A percentile compares a stretch with the other conserved stretches of the same genome.
These are phyloP conservation scores for Globisporangium echinulatum DNA, from an alignment of 352 stramenopile species.

Conservation along the genomic window DNA sequence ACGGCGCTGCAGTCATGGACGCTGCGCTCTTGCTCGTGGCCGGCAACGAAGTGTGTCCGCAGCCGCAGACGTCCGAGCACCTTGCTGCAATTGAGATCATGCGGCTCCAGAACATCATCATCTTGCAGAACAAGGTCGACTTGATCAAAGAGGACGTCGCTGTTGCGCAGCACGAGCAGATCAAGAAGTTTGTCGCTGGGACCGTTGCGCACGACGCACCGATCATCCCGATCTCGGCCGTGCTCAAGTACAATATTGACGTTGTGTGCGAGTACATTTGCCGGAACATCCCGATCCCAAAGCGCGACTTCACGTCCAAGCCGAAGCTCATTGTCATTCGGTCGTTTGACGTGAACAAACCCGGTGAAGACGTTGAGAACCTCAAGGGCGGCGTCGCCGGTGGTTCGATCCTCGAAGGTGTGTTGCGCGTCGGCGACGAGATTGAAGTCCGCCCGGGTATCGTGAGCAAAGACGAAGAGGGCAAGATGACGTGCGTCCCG, in stretches of 20 bases:
- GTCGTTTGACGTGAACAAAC: constrained; percentile 99
- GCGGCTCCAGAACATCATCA: constrained; percentile 99
- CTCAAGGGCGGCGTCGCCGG: constrained; percentile 92
- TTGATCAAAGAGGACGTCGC: constrained; percentile 98
- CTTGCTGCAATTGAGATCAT: constrained; percentile 99
- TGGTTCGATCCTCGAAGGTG: constrained; percentile 94
- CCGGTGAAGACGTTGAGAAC: constrained; percentile 97
- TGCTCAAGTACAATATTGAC: constrained; percentile 99
- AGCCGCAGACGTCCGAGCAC: constrained; percentile 99
- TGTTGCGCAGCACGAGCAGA: constrained; percentile 96
- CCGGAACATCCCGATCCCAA: constrained; percentile 97
- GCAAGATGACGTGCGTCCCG: constrained; percentile 92
- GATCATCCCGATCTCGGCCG: constrained; percentile 99
- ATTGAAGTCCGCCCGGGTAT: constrained; percentile 99
- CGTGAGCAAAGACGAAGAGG: constrained; percentile 97
- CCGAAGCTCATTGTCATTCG: constrained; percentile 99
- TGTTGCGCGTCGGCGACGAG: constrained; percentile 96
- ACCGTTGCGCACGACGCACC: constrained; percentile 94
- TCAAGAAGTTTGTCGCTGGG: constrained; percentile 88
- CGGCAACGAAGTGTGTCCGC: constrained; percentile 97
- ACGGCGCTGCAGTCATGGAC: constrained; percentile 99
- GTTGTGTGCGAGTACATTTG: constrained; percentile 99
- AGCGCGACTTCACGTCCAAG: constrained; percentile 96
- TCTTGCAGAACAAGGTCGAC: constrained; percentile 99
- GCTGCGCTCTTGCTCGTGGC: constrained; percentile 97